Percentiles rank a stretch among this genome's conserved stretches.
These are phyloP conservation scores for Histomonas meleagridis DNA, from an alignment of 208 protist genomes.

Conservation along the genomic window DNA sequence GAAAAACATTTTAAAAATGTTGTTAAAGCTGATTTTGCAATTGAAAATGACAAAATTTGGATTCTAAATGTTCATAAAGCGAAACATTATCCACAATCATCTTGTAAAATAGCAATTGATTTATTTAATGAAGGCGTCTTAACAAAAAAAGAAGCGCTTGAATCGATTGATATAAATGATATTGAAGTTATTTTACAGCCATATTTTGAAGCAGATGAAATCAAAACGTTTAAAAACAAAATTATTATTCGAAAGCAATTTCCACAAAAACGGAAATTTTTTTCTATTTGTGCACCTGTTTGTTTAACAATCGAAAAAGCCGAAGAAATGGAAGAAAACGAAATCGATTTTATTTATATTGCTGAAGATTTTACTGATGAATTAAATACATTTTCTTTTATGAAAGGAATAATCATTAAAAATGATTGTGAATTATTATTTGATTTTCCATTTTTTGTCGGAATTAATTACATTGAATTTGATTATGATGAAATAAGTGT, in stretches of 20 bases:
- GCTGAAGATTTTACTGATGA: neutral
- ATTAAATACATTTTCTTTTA: too few relatives aligned
- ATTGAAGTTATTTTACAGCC: neutral
- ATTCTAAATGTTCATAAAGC: neutral
- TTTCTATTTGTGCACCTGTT: neutral
- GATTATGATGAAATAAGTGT: neutral
- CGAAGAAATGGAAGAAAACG: neutral
- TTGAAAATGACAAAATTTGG: slow-evolving; percentile 17
- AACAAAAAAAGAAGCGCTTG: neutral
- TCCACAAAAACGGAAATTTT: neutral
- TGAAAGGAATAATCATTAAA: neutral
- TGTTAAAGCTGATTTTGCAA: neutral
- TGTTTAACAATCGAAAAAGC: neutral
- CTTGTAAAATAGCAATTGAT: neutral
- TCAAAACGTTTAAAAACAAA: neutral
- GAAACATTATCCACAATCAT: neutral
- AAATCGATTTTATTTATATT: neutral
- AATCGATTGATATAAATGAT: neutral
- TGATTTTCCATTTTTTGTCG: neutral
- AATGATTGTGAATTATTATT: neutral
- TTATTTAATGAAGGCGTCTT: neutral
- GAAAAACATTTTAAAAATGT: slow-evolving; percentile 26
- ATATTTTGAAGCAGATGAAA: neutral
- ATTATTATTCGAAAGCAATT: neutral
- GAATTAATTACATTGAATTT: neutral